Percentiles rank a stretch among this genome's conserved stretches.
These are phyloP conservation scores for Aspergillus transmontanensis DNA, from an alignment of 2,329 filamentous ascomycete species.

Conservation along the genomic window DNA sequence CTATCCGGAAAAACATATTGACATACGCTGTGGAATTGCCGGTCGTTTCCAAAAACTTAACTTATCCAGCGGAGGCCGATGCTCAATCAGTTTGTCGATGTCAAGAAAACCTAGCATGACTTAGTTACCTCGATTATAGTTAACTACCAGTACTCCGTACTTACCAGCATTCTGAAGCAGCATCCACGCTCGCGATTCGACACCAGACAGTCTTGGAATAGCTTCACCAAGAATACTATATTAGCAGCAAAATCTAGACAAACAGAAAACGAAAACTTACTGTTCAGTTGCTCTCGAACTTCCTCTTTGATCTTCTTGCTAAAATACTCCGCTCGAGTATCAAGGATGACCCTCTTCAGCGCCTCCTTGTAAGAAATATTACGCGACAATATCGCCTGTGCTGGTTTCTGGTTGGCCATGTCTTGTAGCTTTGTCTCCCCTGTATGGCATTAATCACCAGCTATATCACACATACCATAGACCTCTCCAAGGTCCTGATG, in stretches of 20 bases:
- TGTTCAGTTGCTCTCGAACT: neutral
- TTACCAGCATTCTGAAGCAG: constrained; percentile 33
- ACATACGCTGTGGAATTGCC: constrained; percentile 23
- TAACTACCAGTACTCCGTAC: neutral
- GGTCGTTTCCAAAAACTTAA: constrained; percentile 22
- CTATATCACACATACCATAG: neutral
- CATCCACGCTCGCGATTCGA: constrained; percentile 29
- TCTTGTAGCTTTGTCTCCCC: neutral
- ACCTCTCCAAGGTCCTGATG: neutral
- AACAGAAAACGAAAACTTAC: neutral
- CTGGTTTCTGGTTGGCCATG: neutral
- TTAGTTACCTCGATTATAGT: neutral
- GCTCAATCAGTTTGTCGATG: constrained; percentile 43
- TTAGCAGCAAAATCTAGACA: neutral
- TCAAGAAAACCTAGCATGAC: constrained; percentile 35
- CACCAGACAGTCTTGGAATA: constrained; percentile 3
- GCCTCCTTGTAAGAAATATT: constrained; percentile 1
- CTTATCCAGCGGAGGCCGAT: constrained; percentile 29
- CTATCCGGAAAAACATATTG: neutral
- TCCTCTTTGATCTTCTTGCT: neutral
- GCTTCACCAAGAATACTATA: neutral
- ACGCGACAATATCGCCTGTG: neutral
- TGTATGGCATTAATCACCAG: neutral
- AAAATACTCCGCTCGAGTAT: neutral
- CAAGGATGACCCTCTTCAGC: neutral